Evolutionary conservation across 73 alveolate genomes (phyloP), one percentile per base, ranked within the genome.

Genomic region (Paramecium pentaurelia): DNA sequence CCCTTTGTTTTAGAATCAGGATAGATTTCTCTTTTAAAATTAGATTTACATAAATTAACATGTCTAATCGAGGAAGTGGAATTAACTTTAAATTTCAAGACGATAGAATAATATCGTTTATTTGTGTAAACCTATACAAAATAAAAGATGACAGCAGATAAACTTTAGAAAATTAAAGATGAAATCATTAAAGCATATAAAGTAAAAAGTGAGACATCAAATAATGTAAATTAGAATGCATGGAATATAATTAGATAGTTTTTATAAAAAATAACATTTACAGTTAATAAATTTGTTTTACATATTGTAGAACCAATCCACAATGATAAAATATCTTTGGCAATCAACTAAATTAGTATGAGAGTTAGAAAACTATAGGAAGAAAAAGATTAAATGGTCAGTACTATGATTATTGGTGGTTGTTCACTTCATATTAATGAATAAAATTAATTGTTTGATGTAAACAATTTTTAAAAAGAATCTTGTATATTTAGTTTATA

Each of bases 401-500:
- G 71, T 25, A 80, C 91, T 0, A 47, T 47, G 30, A 45, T 80
- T 6, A 28, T 80, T 22, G 91, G 91, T 14, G 91, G 91, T 6
- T 25, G 47, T 25, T 45, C 91, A 45, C 14, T 49, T 7, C 91
- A 80, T 27, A 40, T 80, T 10, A 80, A 80, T 28, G 91, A 49
- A 18, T 9, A 28, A 32, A 32, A 64, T 6, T 25, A 28, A 28
- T 64, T 64, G 28, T 64, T 32, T 80, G 91, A 80, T 44, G 75
- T 42, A 10, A 27, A 80, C 16, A 80, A 49, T 28, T 80, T 18
- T 80, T 18, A 80, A 58, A 40, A 36, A 18, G 91, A 80, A 25
- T 80, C 91, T 2, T 80, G 91, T 32, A 47, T 80, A 10, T 45
- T 80, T 42, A 80, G 91, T 44, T 45, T 80, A 49, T 80, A 45